These are phyloP conservation scores for Amorphotheca resinae DNA, from an alignment of 495 filamentous ascomycete genomes.

Conservation along the genomic window DNA sequence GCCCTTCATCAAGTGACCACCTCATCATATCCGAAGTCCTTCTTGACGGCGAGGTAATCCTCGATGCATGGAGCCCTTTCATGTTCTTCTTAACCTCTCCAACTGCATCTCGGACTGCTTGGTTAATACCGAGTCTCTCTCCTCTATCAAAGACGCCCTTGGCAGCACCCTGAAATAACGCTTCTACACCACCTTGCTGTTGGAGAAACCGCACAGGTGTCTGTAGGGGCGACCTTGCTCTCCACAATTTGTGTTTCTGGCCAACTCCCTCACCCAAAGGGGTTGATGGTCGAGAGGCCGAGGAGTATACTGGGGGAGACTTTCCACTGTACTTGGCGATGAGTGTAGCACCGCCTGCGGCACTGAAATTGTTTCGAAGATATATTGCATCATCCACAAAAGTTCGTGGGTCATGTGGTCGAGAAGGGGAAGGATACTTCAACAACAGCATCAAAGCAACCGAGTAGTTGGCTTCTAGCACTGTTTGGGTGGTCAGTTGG, in stretches of 20 bases:
- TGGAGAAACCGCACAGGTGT: conserved; percentile 49
- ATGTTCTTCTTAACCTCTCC: conserved; percentile 69
- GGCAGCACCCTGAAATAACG: conserved; percentile 74
- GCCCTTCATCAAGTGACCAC: conserved; percentile 25
- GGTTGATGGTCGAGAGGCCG: conserved; percentile 23
- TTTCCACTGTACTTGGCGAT: conserved; percentile 75
- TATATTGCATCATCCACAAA: conserved; percentile 86
- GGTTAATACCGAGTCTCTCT: conserved; percentile 79
- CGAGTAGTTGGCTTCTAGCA: conserved; percentile 78
- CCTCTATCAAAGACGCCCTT: conserved; percentile 69
- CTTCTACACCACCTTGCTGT: conserved; percentile 55
- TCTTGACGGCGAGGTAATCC: conserved; percentile 7
- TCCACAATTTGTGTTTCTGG: conserved; percentile 7
- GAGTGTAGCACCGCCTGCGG: conserved; percentile 57
- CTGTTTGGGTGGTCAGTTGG: conserved; percentile 29
- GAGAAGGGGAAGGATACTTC: conserved; percentile 59
- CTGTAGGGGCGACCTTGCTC: conserved; percentile 34
- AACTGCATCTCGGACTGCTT: conserved; percentile 80
- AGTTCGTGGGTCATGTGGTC: conserved; percentile 52
- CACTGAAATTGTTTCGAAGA: conserved; percentile 61
- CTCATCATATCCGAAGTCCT: conserved; percentile 14
- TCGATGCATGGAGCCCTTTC: conserved; percentile 26
- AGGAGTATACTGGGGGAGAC: conserved; percentile 35
- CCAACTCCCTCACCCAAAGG: conserved; percentile 21
- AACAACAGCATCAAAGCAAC: conserved; percentile 67